Conservation (phyloP, 2,329 filamentous ascomycete genomes). For the Beauveria caledonica region DNA sequence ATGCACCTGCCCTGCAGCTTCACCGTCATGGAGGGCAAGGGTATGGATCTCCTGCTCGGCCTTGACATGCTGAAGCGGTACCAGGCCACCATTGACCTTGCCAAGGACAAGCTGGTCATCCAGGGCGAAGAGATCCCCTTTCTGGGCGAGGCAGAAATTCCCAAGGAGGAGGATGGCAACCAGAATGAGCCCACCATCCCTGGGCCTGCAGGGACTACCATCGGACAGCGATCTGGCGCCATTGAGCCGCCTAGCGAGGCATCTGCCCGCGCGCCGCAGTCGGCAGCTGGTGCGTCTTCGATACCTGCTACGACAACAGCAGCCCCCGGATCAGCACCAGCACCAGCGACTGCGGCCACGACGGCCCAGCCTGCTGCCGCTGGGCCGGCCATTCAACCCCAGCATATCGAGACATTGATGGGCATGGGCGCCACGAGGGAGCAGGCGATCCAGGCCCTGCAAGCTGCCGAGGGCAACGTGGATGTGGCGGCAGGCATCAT, state of each 20-base stretch:
- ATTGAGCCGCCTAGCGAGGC: constrained; percentile 36
- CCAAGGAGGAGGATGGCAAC: constrained; percentile 72
- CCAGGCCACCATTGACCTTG: constrained; percentile 84
- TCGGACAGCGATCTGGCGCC: constrained; percentile 76
- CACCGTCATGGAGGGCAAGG: constrained; percentile 98
- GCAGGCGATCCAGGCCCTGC: constrained; percentile 70
- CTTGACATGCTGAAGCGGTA: constrained; percentile 96
- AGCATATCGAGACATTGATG: constrained; percentile 67
- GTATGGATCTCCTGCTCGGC: constrained; percentile 85
- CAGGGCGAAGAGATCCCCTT: constrained; percentile 84
- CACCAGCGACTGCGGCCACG: constrained; percentile 16
- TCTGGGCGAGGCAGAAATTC: constrained; percentile 86
- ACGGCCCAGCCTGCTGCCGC: constrained; percentile 20
- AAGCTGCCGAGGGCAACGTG: constrained; percentile 77
- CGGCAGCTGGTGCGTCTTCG: constrained; percentile 13
- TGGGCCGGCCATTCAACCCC: constrained; percentile 41
- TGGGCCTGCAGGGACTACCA: constrained; percentile 80
- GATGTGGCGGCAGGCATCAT: constrained; percentile 81
- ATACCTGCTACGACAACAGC: constrained; percentile 6
- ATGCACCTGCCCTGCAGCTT: constrained; percentile 89
- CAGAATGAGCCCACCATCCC: constrained; percentile 75
- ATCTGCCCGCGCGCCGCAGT: constrained; percentile 16
- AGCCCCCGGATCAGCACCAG: constrained; percentile 16
- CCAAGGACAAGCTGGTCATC: constrained; percentile 77
- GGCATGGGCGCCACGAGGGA: constrained; percentile 69